Base-by-base conservation (phyloP, 2,329 filamentous ascomycete species). In the Harringtonia lauricola region DNA sequence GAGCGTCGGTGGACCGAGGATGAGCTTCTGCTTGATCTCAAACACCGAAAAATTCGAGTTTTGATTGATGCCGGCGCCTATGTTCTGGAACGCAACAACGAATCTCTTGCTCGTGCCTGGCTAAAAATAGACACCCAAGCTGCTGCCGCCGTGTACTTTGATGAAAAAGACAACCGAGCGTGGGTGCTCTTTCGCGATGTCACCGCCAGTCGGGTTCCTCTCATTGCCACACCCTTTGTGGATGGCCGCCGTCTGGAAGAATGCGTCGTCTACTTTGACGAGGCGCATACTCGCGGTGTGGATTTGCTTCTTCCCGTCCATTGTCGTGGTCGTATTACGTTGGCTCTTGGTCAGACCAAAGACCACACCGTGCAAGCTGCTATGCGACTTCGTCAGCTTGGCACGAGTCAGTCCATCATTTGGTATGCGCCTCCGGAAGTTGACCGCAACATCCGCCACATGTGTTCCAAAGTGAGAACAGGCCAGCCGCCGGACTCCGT, bases 61-160 rank as follows among this genome's bases (percentile, higher is more conserved):
- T 59, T 84, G 0, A 77, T 84, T 1, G 79, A 83, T 53, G 72
- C 76, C 0, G 80, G 80, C 0, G 79, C 80, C 0, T 71, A 76
- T 13, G 73, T 83, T 12, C 55, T 83, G 0, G 79, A 83, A 51
- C 72, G 76, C 61, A 64, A 70, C 46, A 83, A 79, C 51, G 38
- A 54, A 1, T 57, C 58, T 0, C 56, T 81, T 0, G 75, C 64
- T 0, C 58, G 58, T 13, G 57, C 59, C 1, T 81, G 76, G 76
- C 53, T 81, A 0, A 52, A 58, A 0, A 54, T 67, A 2, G 70
- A 77, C 36, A 9, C 31, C 0, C 17, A 54, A 2, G 68, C 68
- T 1, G 55, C 58, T 1, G 75, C 67, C 0, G 77, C 72, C 0
- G 56, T 81, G 0, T 81, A 66, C 47, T 80, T 81, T 29, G 42